These are phyloP conservation scores for Hyphopichia pseudoburtonii DNA, from an alignment of 1,139 yeast species.

Conservation along the genomic window DNA sequence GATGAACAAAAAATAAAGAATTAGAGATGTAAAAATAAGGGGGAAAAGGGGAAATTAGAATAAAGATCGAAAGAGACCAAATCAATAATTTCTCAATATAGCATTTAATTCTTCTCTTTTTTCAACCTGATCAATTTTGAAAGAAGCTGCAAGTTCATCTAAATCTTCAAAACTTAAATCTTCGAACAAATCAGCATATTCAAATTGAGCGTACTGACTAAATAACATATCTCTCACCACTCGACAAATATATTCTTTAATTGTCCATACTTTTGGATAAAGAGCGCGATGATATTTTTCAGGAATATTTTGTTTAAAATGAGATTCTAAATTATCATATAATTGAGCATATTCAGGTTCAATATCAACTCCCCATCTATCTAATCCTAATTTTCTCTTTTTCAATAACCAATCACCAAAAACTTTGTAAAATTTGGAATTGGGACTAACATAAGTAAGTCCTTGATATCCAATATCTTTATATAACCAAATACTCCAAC, in stretches of 20 bases:
- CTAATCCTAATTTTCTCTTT: conserved; percentile 44
- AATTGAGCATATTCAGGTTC: conserved; percentile 33
- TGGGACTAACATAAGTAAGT: conserved; percentile 41
- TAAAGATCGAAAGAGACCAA: too few species aligned
- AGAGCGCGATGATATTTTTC: conserved; percentile 28
- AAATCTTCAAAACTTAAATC: conserved; percentile 40
- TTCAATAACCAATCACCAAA: conserved; percentile 39
- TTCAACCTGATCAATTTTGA: conserved; percentile 42
- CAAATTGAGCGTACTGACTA: conserved; percentile 39
- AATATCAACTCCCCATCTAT: conserved; percentile 48
- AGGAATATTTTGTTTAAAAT: conserved; percentile 35
- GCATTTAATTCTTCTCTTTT: conserved; percentile 41
- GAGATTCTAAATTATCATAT: conserved; percentile 31
- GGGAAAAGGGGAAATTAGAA: neutral
- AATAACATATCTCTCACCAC: conserved; percentile 41
- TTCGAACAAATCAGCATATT: conserved; percentile 41
- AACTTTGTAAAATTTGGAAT: conserved; percentile 39
- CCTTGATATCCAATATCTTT: conserved; percentile 53
- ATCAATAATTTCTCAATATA: conserved; percentile 28
- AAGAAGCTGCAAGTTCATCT: conserved; percentile 48
- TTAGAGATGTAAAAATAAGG: neutral
- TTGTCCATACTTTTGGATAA: conserved; percentile 38
- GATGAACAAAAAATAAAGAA: neutral
- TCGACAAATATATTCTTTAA: conserved; percentile 32
- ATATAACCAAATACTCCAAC: conserved; percentile 53